A percentile compares a stretch with the other conserved stretches of the same genome.
Conservation (phyloP, 257 asterid species). For the Solanum pinnatisectum region DNA sequence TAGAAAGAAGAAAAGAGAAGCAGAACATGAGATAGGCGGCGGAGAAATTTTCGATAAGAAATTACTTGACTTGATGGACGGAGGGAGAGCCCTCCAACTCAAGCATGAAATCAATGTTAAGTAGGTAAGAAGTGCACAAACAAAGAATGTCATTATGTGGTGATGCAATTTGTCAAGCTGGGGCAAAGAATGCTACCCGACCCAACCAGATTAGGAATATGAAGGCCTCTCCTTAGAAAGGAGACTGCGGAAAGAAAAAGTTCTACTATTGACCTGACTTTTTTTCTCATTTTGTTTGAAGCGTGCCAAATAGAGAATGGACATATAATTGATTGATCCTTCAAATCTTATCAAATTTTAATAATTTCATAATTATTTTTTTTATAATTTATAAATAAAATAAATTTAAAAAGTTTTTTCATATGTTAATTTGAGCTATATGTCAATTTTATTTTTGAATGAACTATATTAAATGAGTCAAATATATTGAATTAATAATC, state of each 20-base stretch:
- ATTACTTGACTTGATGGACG: neutral
- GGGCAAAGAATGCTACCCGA: neutral
- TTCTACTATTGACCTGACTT: rapidly evolving
- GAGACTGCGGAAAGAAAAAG: no score
- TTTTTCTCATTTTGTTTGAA: no score
- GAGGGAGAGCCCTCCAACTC: neutral
- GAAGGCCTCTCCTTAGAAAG: neutral
- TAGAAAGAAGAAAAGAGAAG: neutral
- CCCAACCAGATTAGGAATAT: neutral
- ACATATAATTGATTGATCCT: neutral
- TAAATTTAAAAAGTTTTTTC: no score
- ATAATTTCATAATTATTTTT: no score
- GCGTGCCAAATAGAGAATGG: neutral
- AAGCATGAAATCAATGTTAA: neutral
- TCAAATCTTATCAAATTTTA: neutral
- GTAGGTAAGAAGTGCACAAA: neutral
- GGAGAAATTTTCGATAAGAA: neutral
- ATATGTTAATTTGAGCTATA: neutral
- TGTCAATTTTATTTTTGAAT: neutral
- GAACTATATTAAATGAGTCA: no score
- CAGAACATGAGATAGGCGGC: rapidly evolving
- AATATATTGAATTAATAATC: no score
- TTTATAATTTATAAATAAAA: no score
- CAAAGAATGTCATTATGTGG: no score
- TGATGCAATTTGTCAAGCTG: no score